Percentiles rank a stretch among this genome's conserved stretches.
Conservation (phyloP, 2,329 filamentous ascomycete genomes). For the Fusarium solani-melongenae region DNA sequence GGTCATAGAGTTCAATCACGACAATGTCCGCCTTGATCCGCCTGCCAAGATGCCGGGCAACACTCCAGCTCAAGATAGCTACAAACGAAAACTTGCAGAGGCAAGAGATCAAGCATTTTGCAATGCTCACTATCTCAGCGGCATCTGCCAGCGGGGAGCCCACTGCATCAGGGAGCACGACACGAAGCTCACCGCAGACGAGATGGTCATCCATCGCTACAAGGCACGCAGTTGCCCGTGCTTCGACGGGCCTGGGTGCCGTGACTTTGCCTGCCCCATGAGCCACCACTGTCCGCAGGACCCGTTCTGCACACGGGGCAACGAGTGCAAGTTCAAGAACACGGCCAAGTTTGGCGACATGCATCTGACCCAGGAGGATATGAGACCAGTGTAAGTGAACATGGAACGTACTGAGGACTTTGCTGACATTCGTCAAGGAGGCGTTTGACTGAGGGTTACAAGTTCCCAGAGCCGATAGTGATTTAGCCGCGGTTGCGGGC, state of each 20-base stretch:
- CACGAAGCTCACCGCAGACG: background rate
- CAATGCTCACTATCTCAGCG: background rate
- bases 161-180: background rate
- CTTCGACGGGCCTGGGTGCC: background rate
- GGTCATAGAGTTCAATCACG: background rate
- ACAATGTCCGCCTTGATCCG: background rate
- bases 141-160: background rate
- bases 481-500: background rate
- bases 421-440: background rate
- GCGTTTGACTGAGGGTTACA: background rate
- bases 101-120: background rate
- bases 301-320: background rate
- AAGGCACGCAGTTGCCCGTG: background rate
- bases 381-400: background rate
- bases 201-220: background rate
- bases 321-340: background rate
- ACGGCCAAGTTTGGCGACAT: background rate
- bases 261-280: background rate
- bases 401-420: background rate
- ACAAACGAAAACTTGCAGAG: background rate
- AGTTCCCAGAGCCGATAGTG: background rate
- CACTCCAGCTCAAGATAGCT: background rate
- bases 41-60: background rate
- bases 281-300: background rate
- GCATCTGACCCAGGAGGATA: background rate